phyloP scores from a whole-genome alignment of 2,329 filamentous ascomycete genomes.

The Colletotrichum lupini region DNA sequence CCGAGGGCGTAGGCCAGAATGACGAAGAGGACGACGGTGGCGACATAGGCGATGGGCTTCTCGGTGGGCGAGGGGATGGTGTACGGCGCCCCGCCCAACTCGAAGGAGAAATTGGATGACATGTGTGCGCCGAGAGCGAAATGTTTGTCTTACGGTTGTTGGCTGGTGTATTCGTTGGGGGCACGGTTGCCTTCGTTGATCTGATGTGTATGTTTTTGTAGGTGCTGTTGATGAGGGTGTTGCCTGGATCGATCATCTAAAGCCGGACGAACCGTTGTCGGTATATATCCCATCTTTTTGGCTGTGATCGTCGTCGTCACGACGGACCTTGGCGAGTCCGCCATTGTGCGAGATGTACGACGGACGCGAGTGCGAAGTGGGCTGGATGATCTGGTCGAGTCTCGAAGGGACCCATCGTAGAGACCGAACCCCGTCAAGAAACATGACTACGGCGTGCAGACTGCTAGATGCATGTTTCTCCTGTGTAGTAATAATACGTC shows the following conservation, averaged over 20 bases:
- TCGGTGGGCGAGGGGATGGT: slow-evolving; percentile 20
- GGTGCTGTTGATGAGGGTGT: not conserved
- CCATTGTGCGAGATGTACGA: not conserved
- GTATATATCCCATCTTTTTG: not conserved
- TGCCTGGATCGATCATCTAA: not conserved
- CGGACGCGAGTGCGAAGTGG: not conserved
- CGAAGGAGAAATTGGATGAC: not conserved
- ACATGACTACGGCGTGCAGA: no score
- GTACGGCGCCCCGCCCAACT: slow-evolving; percentile 4
- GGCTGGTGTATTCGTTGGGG: no score
- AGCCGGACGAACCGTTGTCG: not conserved
- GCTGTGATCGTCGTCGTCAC: not conserved
- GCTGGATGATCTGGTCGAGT: not conserved
- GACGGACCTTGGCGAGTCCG: not conserved
- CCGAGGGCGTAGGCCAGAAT: slow-evolving; percentile 8
- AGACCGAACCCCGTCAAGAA: not conserved
- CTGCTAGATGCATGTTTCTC: no score
- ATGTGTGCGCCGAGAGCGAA: not conserved
- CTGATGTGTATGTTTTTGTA: not conserved
- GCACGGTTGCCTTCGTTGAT: not conserved
- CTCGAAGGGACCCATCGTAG: not conserved
- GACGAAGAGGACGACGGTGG: not conserved
- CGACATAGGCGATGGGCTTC: slow-evolving; percentile 9
- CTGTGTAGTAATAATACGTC: not conserved
- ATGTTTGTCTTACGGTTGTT: not conserved